Percentiles rank a stretch among this genome's conserved stretches.
Conservation (phyloP, 139 green algal species). For the Zygnema cylindricum region DNA sequence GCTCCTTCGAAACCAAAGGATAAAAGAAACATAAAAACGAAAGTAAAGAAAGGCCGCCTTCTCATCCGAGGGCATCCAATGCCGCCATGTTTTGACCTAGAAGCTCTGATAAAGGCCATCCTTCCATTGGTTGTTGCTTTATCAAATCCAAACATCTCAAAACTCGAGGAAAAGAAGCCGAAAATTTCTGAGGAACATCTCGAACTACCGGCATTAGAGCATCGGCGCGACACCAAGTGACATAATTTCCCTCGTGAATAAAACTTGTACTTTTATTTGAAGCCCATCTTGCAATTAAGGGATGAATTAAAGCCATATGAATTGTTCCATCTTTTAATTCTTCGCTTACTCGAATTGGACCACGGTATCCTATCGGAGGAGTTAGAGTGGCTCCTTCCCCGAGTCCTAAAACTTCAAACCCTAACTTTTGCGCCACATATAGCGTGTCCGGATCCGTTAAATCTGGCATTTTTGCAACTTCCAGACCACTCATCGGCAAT, state of each 20-base stretch:
- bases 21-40: too few relatives aligned
- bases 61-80: conserved; percentile 7
- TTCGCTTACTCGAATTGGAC: not conserved
- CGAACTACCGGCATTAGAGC: conserved; percentile 16
- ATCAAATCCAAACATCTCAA: conserved; percentile 5
- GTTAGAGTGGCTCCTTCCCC: not conserved
- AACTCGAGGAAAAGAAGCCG: conserved; percentile 2
- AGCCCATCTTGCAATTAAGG: not conserved
- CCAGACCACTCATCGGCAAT: conserved; percentile 17
- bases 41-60: too few relatives aligned
- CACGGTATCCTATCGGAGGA: not conserved
- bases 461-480: not conserved
- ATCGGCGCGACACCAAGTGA: conserved; percentile 20
- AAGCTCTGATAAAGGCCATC: conserved; percentile 4
- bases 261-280: not conserved
- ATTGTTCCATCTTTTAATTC: not conserved
- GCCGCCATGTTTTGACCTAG: not conserved
- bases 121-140: not conserved
- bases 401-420: not conserved
- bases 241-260: not conserved
- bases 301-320: conserved; percentile 7
- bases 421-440: not conserved
- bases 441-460: not conserved
- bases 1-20: too few relatives aligned
- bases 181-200: conserved; percentile 24